These are phyloP conservation scores for Aspergillus cristatus DNA, from an alignment of 495 filamentous ascomycete species.

Conservation along the genomic window DNA sequence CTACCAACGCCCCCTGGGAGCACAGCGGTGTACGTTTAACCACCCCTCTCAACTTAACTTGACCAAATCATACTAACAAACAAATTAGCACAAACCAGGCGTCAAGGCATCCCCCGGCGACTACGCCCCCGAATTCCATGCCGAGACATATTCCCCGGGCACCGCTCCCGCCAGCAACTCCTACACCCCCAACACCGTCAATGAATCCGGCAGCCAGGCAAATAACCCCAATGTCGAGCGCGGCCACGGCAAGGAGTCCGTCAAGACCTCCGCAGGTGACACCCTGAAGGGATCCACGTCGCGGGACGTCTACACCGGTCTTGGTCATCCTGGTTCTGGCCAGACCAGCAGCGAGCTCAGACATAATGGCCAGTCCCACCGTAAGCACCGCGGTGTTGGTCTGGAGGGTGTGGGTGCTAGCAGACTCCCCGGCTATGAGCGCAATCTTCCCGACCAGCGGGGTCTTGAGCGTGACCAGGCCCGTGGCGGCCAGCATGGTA, in stretches of 20 bases:
- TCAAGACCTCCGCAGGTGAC: slow-evolving; percentile 36
- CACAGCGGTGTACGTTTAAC: slow-evolving; percentile 1
- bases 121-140: slow-evolving; percentile 51
- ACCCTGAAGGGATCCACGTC: slow-evolving; percentile 57
- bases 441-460: slow-evolving; percentile 19
- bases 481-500: slow-evolving; percentile 11
- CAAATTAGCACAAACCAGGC: slow-evolving; percentile 57
- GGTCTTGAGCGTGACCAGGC: slow-evolving; percentile 22
- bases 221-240: slow-evolving; percentile 33
- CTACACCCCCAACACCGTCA: slow-evolving; percentile 45
- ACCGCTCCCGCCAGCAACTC: slow-evolving; percentile 55
- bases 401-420: slow-evolving; percentile 45
- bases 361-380: slow-evolving; percentile 42
- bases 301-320: slow-evolving; percentile 47
- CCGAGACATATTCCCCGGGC: slow-evolving; percentile 51
- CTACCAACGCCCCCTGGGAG: slow-evolving; percentile 2
- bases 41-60: not conserved
- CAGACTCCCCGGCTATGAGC: slow-evolving; percentile 19
- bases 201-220: slow-evolving; percentile 37
- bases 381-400: slow-evolving; percentile 45
- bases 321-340: slow-evolving; percentile 54
- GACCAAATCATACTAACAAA: slow-evolving; percentile 4
- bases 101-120: slow-evolving; percentile 49
- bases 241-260: slow-evolving; percentile 32
- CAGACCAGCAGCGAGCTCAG: slow-evolving; percentile 49